Evolutionary conservation across 495 filamentous ascomycete species (phyloP), one percentile per base, ranked within the genome.

Genomic region (Aspergillus kassunensis): DNA sequence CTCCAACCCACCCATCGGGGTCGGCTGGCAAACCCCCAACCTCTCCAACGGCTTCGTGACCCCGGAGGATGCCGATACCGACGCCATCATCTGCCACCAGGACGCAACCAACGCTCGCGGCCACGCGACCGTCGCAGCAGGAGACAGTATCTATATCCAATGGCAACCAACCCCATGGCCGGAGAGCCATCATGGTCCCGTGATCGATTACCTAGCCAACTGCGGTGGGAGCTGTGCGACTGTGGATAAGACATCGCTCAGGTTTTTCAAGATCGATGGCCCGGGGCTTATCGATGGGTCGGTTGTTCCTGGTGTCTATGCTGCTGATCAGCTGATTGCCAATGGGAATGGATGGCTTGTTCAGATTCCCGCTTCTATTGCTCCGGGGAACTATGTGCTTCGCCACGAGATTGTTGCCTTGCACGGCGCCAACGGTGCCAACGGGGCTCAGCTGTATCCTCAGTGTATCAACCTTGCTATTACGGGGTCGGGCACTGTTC

Each of bases 321-420:
- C 74, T 9, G 67, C 79, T 16, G 84, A 89, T 59, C 55, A 70
- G 19, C 70, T 90, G 29, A 77, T 80, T 63, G 66, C 66, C 35
- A 82, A 85, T 71, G 77, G 80, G 75, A 78, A 76, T 68, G 76
- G 69, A 37, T 86, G 81, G 80, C 68, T 78, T 35, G 77, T 87
- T 20, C 77, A 78, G 51, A 85, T 89, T 64, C 85, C 85, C 4
- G 24, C 68, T 15, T 63, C 68, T 55, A 75, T 88, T 36, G 78
- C 77, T 23, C 62, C 82, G 4, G 85, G 85, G 18, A 79, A 83
- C 67, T 89, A 87, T 62, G 79, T 88, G 43, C 71, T 89, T 19
- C 82, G 86, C 15, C 82, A 87, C 60, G 86, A 89, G 66, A 78
- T 88, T 54, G 81, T 88, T 46, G 85, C 83, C 5, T 76, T 88